Conservation (phyloP, 2,329 filamentous ascomycete species). For the Truncatella angustata region DNA sequence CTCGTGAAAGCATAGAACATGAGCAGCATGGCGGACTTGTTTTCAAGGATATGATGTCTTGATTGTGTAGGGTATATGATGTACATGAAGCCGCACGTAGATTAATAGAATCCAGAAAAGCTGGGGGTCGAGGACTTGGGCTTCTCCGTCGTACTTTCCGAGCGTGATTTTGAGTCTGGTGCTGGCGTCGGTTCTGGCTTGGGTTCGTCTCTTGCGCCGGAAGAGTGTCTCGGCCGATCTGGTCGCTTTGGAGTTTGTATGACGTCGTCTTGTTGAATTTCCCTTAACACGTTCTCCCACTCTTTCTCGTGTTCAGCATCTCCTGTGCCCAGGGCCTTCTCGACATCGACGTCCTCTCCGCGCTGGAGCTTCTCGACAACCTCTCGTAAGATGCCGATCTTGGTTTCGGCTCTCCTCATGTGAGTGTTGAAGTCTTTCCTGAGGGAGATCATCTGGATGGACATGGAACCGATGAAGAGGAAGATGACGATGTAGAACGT, state of each 20-base stretch:
- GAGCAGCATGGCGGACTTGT: constrained; percentile 31
- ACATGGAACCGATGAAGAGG: constrained; percentile 88
- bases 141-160: constrained; percentile 6
- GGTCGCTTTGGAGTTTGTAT: constrained; percentile 45
- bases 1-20: constrained; percentile 18
- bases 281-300: constrained; percentile 74
- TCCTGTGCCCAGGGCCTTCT: constrained; percentile 76
- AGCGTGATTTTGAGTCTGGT: constrained; percentile 11
- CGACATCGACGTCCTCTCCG: constrained; percentile 81
- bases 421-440: constrained; percentile 73
- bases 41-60: constrained; percentile 63
- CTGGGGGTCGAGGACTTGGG: constrained; percentile 21
- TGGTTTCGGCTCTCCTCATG: constrained; percentile 73
- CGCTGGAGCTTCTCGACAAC: constrained; percentile 68
- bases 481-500: constrained; percentile 82
- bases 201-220: constrained; percentile 20
- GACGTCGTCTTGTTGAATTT: constrained; percentile 64
- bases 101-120: constrained; percentile 52
- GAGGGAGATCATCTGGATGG: constrained; percentile 85
- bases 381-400: constrained; percentile 74
- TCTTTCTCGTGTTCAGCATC: constrained; percentile 72
- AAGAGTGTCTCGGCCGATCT: constrained; percentile 34
- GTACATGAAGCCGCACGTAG: constrained; percentile 16
- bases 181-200: constrained; percentile 17
- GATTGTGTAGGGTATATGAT: constrained; percentile 15